Percentiles rank a stretch among this genome's conserved stretches.
Conservation (phyloP, 2,329 filamentous ascomycete genomes). For the Hymenoscyphus occultus region DNA sequence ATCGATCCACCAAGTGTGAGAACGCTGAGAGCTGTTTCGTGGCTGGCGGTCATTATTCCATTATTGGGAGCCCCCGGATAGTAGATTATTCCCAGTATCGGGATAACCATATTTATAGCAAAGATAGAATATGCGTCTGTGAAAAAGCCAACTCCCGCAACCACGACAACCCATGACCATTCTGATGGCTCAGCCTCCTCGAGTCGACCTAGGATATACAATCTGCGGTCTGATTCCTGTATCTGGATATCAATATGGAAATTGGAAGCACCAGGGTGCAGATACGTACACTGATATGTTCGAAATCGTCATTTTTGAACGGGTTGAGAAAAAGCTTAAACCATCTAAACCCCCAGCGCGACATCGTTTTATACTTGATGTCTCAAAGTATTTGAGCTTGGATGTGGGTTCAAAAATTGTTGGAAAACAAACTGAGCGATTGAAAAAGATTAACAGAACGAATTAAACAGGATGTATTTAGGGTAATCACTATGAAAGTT, state of each 20-base stretch:
- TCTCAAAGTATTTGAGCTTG: not conserved
- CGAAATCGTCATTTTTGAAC: conserved; percentile 25
- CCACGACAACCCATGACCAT: conserved; percentile 31
- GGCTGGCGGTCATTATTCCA: conserved; percentile 31
- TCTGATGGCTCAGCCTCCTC: conserved; percentile 26
- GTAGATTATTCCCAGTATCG: conserved; percentile 47
- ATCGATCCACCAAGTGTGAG: conserved; percentile 46
- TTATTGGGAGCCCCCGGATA: conserved; percentile 38
- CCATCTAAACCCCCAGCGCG: conserved; percentile 28
- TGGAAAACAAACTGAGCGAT: not conserved
- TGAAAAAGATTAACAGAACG: not conserved
- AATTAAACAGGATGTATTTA: not conserved
- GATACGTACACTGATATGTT: conserved; percentile 23
- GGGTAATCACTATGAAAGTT: not conserved
- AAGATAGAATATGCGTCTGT: conserved; percentile 46
- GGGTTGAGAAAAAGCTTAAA: conserved; percentile 27
- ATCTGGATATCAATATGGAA: not conserved
- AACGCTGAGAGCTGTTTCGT: conserved; percentile 43
- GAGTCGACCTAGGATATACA: conserved; percentile 26
- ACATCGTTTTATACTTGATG: conserved; percentile 15
- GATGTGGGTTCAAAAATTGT: not conserved
- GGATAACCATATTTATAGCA: conserved; percentile 49
- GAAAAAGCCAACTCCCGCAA: conserved; percentile 49
- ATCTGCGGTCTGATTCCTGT: conserved; percentile 27
- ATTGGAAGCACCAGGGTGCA: too few species aligned